phyloP scores from a whole-genome alignment of 2,329 filamentous ascomycete genomes.

The Aspergillus quadrilineatus region DNA sequence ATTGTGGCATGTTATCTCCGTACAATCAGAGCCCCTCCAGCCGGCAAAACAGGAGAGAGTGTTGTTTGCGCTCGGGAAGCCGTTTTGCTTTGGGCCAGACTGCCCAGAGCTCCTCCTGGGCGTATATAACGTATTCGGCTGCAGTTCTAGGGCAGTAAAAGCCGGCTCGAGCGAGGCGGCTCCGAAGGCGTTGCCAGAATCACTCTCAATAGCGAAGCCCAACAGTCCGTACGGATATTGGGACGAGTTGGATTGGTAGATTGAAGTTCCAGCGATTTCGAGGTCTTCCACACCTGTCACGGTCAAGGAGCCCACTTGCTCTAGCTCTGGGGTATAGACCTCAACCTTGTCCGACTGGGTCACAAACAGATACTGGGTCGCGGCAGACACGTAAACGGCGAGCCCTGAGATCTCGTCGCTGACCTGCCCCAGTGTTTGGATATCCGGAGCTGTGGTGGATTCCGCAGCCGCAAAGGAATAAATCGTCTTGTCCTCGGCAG shows the following conservation, averaged over 20 bases:
- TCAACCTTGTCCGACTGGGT: slow-evolving; percentile 40
- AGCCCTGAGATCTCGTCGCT: slow-evolving; percentile 32
- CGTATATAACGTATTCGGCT: slow-evolving; percentile 13
- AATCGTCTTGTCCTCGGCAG: not conserved
- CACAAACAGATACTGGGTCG: slow-evolving; percentile 44
- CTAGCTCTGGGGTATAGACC: slow-evolving; percentile 41
- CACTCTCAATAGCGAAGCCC: no score
- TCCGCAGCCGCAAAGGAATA: slow-evolving; percentile 40
- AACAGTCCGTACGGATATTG: no score
- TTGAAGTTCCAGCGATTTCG: no score
- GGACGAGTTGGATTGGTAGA: no score
- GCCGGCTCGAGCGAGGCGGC: no score
- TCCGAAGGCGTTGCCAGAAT: no score
- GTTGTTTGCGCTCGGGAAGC: not conserved
- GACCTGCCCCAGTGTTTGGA: slow-evolving; percentile 34
- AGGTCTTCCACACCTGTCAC: slow-evolving; percentile 23
- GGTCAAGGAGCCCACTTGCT: slow-evolving; percentile 37
- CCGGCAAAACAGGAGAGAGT: slow-evolving; percentile 12
- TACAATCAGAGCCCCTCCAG: slow-evolving; percentile 2
- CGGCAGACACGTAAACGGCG: slow-evolving; percentile 40
- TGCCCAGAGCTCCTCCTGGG: not conserved
- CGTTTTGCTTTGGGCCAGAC: not conserved
- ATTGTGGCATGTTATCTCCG: not conserved
- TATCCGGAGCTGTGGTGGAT: slow-evolving; percentile 37
- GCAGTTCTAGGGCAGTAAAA: no score